Conservation (phyloP, 495 filamentous ascomycete genomes). For the Aspergillus mulundensis region DNA sequence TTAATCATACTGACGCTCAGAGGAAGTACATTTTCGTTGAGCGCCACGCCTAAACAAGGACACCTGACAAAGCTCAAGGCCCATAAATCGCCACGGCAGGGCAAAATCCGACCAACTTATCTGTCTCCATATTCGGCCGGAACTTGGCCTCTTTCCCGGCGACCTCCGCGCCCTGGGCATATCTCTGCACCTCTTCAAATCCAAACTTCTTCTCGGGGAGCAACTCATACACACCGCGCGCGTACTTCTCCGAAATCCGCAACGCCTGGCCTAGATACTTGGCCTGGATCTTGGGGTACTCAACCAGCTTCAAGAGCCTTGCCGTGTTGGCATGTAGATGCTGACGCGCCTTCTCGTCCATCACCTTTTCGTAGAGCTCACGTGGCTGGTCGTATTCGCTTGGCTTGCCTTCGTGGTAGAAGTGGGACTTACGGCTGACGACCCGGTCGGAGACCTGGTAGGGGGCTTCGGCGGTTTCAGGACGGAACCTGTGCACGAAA, state of each 20-base stretch:
- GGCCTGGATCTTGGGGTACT: constrained; percentile 30
- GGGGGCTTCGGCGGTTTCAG: constrained; percentile 51
- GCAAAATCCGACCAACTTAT: not conserved
- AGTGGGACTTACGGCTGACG: constrained; percentile 50
- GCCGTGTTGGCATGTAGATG: constrained; percentile 48
- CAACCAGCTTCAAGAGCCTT: constrained; percentile 22
- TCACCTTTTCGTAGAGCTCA: constrained; percentile 45
- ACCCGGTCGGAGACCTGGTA: constrained; percentile 48
- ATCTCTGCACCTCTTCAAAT: constrained; percentile 26
- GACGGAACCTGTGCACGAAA: constrained; percentile 52
- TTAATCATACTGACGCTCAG: not conserved
- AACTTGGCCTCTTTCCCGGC: constrained; percentile 46
- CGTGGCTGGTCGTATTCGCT: constrained; percentile 51
- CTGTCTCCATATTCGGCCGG: constrained; percentile 26
- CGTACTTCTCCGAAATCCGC: constrained; percentile 46
- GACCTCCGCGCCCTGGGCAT: constrained; percentile 40
- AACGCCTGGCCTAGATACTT: constrained; percentile 54
- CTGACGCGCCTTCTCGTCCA: constrained; percentile 39
- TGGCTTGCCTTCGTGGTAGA: constrained; percentile 50
- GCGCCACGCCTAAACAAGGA: too few relatives aligned
- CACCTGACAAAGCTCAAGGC: not conserved
- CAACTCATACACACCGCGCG: constrained; percentile 42
- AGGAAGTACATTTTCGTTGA: too few relatives aligned
- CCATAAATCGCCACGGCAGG: not conserved
- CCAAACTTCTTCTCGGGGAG: constrained; percentile 41